Percentiles rank a stretch among this genome's conserved stretches.
Conservation (phyloP, 2,329 filamentous ascomycete species). For the Trichoderma polysporum region DNA sequence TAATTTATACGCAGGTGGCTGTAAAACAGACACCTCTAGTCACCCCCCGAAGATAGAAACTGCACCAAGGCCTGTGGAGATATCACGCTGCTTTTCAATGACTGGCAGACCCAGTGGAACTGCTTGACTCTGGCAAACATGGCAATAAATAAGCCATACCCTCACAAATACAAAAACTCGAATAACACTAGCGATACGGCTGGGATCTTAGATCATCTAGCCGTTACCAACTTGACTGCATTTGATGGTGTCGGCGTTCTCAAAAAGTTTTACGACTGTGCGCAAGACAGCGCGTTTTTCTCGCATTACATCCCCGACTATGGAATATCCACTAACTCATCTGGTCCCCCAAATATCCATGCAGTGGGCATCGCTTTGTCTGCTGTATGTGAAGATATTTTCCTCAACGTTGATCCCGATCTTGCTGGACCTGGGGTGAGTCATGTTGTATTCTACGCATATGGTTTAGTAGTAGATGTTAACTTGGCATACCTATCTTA, state of each 20-base stretch:
- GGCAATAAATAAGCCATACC: background rate
- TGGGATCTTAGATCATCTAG: background rate
- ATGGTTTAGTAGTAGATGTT: background rate
- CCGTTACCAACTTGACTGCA: background rate
- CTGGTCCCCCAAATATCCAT: background rate
- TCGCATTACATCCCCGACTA: too few relatives aligned
- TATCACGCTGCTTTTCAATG: background rate
- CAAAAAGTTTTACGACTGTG: background rate
- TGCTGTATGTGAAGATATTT: too few relatives aligned
- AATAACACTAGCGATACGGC: background rate
- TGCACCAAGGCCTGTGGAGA: background rate
- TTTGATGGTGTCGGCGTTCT: background rate
- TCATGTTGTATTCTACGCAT: background rate
- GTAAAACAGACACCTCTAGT: background rate
- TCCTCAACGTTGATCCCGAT: too few relatives aligned
- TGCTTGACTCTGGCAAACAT: slow-evolving; percentile 6
- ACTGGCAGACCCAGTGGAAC: slow-evolving; percentile 10
- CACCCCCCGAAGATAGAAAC: background rate
- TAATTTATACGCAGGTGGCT: background rate
- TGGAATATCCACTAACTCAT: too few relatives aligned
- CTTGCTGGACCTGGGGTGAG: slow-evolving; percentile 16
- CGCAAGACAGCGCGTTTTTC: background rate
- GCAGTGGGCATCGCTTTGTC: background rate
- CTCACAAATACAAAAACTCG: background rate
- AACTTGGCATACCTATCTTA: background rate